A percentile compares a stretch with the other conserved stretches of the same genome.
Conservation (phyloP, 1,284 basidiomycete species). For the Trametes sp. region DNA sequence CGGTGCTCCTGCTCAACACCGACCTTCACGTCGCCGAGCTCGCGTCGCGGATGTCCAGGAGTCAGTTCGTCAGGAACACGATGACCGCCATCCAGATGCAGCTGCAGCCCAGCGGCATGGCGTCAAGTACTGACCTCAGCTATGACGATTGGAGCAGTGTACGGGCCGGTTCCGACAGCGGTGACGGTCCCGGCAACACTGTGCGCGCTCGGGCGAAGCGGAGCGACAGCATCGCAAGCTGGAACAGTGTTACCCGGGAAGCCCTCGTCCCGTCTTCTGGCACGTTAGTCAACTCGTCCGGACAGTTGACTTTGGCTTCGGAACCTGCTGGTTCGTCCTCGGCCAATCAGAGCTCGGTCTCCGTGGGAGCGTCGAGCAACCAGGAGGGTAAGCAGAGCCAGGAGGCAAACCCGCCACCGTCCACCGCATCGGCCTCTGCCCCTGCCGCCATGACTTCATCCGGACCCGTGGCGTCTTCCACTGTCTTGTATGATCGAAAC, state of each 20-base stretch:
- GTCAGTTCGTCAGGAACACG: slow-evolving; percentile 93
- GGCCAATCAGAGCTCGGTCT: slow-evolving; percentile 56
- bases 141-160: slow-evolving; percentile 72
- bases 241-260: slow-evolving; percentile 72
- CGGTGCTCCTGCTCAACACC: slow-evolving; percentile 94
- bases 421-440: slow-evolving; percentile 21
- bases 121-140: slow-evolving; percentile 68
- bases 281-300: slow-evolving; percentile 40
- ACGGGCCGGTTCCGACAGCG: slow-evolving; percentile 57
- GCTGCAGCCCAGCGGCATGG: slow-evolving; percentile 58
- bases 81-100: slow-evolving; percentile 85
- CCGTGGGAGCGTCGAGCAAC: slow-evolving; percentile 39
- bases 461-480: slow-evolving; percentile 38
- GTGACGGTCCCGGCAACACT: slow-evolving; percentile 53
- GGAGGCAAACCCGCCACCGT: slow-evolving; percentile 24
- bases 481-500: slow-evolving; percentile 62
- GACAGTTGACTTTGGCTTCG: slow-evolving; percentile 41
- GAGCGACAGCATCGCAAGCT: slow-evolving; percentile 83
- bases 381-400: slow-evolving; percentile 30
- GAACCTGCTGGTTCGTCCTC: slow-evolving; percentile 33
- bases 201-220: slow-evolving; percentile 65
- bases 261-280: slow-evolving; percentile 44
- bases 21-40: slow-evolving; percentile 97
- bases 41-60: slow-evolving; percentile 89
- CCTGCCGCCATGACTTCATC: slow-evolving; percentile 25